Evolutionary conservation across 1,139 yeast genomes (phyloP), one percentile per base, ranked within the genome.

Genomic region (Yamadazyma diospyri): DNA sequence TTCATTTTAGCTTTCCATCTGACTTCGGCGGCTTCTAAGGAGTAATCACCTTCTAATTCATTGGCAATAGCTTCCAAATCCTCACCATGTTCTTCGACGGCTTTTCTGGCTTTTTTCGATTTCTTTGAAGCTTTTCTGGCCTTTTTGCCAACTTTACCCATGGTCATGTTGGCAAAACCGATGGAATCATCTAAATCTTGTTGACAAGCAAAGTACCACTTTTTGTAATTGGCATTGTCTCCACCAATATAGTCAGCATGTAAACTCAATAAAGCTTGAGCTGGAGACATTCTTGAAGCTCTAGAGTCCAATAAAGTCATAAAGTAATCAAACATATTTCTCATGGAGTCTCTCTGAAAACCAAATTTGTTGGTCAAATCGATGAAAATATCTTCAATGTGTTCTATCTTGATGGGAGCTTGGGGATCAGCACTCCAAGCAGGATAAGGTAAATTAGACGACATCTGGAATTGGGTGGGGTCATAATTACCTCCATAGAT

Each of bases 291-390:
- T 64, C 98, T 82, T 33, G 97, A 87, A 8, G 97, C 77, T 58
- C 97, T 79, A 7, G 98, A 92, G 57, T 94, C 98, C 54, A 94
- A 73, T 50, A 89, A 71, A 18, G 86, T 78, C 97, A 94, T 84
- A 59, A 92, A 81, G 61, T 87, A 94, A 57, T 94, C 98, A 63
- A 81, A 92, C 86, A 89, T 85, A 64, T 94, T 94, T 66, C 95
- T 79, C 92, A 87, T 87, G 17, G 96, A 86, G 57, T 89, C 97
- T 62, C 95, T 78, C 70, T 94, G 98, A 76, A 94, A 94, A 43
- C 98, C 98, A 62, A 94, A 88, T 61, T 84, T 83, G 63, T 83
- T 81, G 39, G 95, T 72, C 57, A 94, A 70, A 56, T 89, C 95
- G 53, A 85, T 81, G 60, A 92, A 92, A 36, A 92, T 81, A 55